Evolutionary conservation across 2,329 filamentous ascomycete species (phyloP).

Genomic region (Pseudocercospora macadamiae): DNA sequence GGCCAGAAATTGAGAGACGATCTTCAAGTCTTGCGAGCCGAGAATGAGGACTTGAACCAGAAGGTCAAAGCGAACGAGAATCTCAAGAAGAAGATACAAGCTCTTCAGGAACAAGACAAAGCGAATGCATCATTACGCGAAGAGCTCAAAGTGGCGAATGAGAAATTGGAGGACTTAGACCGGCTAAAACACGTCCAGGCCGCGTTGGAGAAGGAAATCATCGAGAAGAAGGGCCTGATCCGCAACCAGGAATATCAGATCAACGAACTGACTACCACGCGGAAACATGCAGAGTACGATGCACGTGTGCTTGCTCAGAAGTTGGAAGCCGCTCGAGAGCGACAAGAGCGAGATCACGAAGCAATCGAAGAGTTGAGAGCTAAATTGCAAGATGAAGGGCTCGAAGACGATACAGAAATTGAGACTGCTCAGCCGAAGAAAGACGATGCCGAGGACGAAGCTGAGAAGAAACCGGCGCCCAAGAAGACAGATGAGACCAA

Average conservation of each 20-base stretch:
- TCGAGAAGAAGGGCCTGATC: conserved; percentile 54
- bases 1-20: conserved; percentile 55
- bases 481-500: conserved; percentile 32
- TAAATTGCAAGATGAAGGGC: conserved; percentile 47
- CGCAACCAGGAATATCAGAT: conserved; percentile 56
- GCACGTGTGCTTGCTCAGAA: conserved; percentile 51
- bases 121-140: conserved; percentile 46
- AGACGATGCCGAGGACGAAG: conserved; percentile 17
- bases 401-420: conserved; percentile 35
- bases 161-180: conserved; percentile 50
- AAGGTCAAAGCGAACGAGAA: conserved; percentile 57
- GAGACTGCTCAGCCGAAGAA: conserved; percentile 22
- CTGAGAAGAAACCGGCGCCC: conserved; percentile 8
- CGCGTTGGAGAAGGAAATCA: conserved; percentile 53
- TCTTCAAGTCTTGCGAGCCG: conserved; percentile 51
- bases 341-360: conserved; percentile 53
- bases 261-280: conserved; percentile 53
- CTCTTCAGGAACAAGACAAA: conserved; percentile 52
- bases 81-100: conserved; percentile 57
- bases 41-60: conserved; percentile 53
- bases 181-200: conserved; percentile 48
- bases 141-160: conserved; percentile 49
- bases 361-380: conserved; percentile 51
- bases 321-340: conserved; percentile 50
- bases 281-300: conserved; percentile 53